Percentiles rank a stretch among this genome's conserved stretches.
These are phyloP conservation scores for Quillaja saponaria DNA, from an alignment of 306 rosid genomes.

Conservation along the genomic window DNA sequence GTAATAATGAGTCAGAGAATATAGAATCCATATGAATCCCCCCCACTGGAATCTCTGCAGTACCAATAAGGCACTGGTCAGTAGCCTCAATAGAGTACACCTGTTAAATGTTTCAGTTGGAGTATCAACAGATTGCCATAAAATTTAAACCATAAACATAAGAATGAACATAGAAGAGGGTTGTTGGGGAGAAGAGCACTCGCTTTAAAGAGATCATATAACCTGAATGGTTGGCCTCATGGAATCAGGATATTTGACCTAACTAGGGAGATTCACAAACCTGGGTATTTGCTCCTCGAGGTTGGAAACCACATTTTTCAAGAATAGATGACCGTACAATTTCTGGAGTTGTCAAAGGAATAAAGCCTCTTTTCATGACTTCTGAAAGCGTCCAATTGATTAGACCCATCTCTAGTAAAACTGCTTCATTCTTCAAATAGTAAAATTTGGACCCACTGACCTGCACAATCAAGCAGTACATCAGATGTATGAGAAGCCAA, in stretches of 20 bases:
- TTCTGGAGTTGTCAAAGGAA: slow-evolving; percentile 88
- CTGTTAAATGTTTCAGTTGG: slow-evolving; percentile 43
- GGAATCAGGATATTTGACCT: slow-evolving; percentile 9
- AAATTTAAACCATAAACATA: slow-evolving; percentile 19
- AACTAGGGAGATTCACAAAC: slow-evolving; percentile 38
- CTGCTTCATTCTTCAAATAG: slow-evolving; percentile 93
- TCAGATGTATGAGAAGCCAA: slow-evolving; percentile 15
- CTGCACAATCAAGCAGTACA: slow-evolving; percentile 44
- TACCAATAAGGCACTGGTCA: slow-evolving; percentile 97
- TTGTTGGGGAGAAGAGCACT: slow-evolving; percentile 15
- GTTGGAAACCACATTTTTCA: slow-evolving; percentile 97
- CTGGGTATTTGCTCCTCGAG: slow-evolving; percentile 93
- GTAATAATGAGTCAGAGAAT: slow-evolving; percentile 67
- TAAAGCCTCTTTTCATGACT: slow-evolving; percentile 85
- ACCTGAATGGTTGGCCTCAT: slow-evolving; percentile 4
- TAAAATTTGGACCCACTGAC: slow-evolving; percentile 96
- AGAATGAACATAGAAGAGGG: slow-evolving; percentile 4
- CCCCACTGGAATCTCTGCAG: slow-evolving; percentile 97
- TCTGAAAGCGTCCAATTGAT: slow-evolving; percentile 88
- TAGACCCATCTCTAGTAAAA: slow-evolving; percentile 83
- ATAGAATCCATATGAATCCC: slow-evolving; percentile 99
- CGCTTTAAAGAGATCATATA: no score
- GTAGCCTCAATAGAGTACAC: slow-evolving; percentile 84
- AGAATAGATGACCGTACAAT: slow-evolving; percentile 89
- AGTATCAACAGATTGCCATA: slow-evolving; percentile 36